Base-by-base conservation (phyloP, 169 alveolate genomes). In the Babesia ovis region DNA sequence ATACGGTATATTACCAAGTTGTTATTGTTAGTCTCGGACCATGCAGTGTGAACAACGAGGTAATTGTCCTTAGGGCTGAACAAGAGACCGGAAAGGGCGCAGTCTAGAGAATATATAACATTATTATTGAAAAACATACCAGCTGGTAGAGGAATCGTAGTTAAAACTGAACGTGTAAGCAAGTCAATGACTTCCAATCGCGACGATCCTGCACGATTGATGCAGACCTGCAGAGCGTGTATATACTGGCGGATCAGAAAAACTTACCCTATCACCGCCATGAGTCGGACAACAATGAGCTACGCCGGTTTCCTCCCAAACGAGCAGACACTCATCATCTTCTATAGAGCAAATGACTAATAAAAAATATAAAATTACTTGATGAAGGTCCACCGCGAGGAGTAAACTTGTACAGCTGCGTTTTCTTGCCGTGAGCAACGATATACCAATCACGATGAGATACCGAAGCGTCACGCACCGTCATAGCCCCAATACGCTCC, bases 351-450 rank as follows among this genome's bases (percentile, higher is more conserved):
- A 35, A 42, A 2, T 14, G 8, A 25, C 12, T 18, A 1, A 11
- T 9, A 0, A 3, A 6, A 2, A 2, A n/a, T 18, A 16, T 27
- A 16, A 31, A 18, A 18, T 61, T 68, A 64, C 87, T 35, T 72
- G 12, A n/a, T 31, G 64, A 23, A 57, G 16, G 5, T 11, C 58
- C 46, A 71, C 51, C 43, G 50, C 62, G 54, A 4, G 87, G 87
- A 20, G 69, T 53, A 29, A 79, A 79, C 34, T 58, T 29, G 62
- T 69, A 69, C 16, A 79, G 27, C 68, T 79, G 82, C 35, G 56
- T 39, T 64, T 57, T 68, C 57, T 79, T 79, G 34, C 87, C 68
- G 56, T 66, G 77, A 9, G 87, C 87, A 14, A 79, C 71, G 53
- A 79, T 50, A 39, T 54, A 70, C 87, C 87, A 79, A 48, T 79